These are phyloP conservation scores for Corinectria fuckeliana DNA, from an alignment of 2,329 filamentous ascomycete genomes.

Conservation along the genomic window DNA sequence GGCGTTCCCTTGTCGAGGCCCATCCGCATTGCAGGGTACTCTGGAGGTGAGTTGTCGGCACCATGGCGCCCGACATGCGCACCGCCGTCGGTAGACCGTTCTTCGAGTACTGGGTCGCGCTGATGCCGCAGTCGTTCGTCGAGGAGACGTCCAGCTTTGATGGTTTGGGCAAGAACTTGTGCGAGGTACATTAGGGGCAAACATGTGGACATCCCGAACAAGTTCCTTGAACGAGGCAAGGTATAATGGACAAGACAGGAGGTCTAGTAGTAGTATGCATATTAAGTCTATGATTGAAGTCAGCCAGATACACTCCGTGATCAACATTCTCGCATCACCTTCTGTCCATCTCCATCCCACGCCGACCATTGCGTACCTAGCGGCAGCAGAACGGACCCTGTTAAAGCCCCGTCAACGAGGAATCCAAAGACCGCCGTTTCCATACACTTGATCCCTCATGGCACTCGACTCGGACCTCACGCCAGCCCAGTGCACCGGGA, in stretches of 20 bases:
- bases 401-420: conserved; percentile 36
- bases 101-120: conserved; percentile 34
- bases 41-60: conserved; percentile 44
- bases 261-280: not conserved
- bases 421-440: conserved; percentile 58
- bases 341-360: too few relatives aligned
- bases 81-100: conserved; percentile 43
- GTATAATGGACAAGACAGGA: conserved; percentile 27
- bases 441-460: conserved; percentile 56
- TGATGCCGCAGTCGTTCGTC: conserved; percentile 35
- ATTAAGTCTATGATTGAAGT: not conserved
- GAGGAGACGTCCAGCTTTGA: conserved; percentile 41
- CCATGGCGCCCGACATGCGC: conserved; percentile 46
- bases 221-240: conserved; percentile 48
- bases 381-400: too few relatives aligned
- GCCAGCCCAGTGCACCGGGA: conserved; percentile 65
- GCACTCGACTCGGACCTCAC: conserved; percentile 58
- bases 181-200: conserved; percentile 52
- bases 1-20: conserved; percentile 29
- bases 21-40: conserved; percentile 40
- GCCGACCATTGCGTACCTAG: too few relatives aligned
- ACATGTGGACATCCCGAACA: conserved; percentile 49
- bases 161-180: conserved; percentile 51
- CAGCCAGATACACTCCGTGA: not conserved
- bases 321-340: not conserved